Base-by-base conservation (phyloP, 2,329 filamentous ascomycete species). In the Talaromyces amestolkiae region DNA sequence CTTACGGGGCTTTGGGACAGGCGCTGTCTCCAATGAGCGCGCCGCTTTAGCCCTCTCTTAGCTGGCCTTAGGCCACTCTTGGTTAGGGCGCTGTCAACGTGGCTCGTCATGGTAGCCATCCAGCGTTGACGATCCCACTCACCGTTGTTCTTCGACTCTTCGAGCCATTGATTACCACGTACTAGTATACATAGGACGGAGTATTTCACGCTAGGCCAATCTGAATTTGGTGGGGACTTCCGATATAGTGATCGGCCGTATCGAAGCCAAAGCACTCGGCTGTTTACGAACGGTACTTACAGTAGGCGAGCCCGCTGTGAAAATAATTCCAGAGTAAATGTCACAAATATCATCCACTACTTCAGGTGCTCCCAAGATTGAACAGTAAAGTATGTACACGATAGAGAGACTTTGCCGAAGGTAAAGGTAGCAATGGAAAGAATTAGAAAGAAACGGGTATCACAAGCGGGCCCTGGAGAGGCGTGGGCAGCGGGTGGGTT, bases 371-470 rank as follows among this genome's bases (percentile, higher is more conserved):
- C 53, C 19, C 31, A 56, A 24, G n/a, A 37, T 37, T 33, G 19
- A 35, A 37, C 2, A 35, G 11, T 15, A 39, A 35, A 56, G 17
- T 39, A 56, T 39, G 53, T 56, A 56, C 53, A 56, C 15, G 17
- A 53, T 33, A 53, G 49, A 53, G 13, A 31, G 13, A 31, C n/a
- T 11, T n/a, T n/a, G 49, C 15, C 49, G 33, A 53, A 53, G 49
- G 33, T 17, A 33, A 22, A 22, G 31, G 53, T 56, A 51, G 31
- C 45, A 22, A 41, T 24, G 54, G 47, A 49, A 60, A 65, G 33
- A 27, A 6, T 31, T 10, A 58, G 51, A 64, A 66, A 66, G 60
- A 66, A 66, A 47, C 69, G 75, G 75, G 75, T 77, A 77, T 77
- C 73, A 63, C 61, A 63, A 63, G 47, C 37, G 35, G 33, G 24